These are phyloP conservation scores for Aleurites moluccanus DNA, from an alignment of 441 rosid species.

Conservation along the genomic window DNA sequence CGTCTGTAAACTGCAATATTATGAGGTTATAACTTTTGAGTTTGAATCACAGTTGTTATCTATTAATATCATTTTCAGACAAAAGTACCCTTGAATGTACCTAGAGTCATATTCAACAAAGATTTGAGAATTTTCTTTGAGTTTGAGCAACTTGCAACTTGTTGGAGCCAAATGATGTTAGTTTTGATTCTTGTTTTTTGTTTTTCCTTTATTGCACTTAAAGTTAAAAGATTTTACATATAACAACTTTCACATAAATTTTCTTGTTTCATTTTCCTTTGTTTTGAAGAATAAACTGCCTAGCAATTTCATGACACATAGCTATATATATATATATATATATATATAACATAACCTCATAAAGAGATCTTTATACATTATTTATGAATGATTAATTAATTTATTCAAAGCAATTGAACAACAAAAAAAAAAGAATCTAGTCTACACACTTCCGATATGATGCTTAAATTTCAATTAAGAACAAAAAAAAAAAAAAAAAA, in stretches of 20 bases:
- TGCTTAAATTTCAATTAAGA: background rate
- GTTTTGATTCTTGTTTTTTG: background rate
- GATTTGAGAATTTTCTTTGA: background rate
- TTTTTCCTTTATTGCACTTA: background rate
- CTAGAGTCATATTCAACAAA: background rate
- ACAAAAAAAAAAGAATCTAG: background rate
- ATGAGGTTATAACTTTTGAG: too few relatives aligned
- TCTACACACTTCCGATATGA: background rate
- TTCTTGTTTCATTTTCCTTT: background rate
- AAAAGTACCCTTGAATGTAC: background rate
- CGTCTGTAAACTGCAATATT: too few relatives aligned
- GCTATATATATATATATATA: too few relatives aligned
- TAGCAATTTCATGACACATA: background rate
- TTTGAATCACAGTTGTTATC: too few relatives aligned
- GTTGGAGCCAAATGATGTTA: background rate
- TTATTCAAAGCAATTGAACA: slow-evolving; percentile 2
- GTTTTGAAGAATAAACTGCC: background rate
- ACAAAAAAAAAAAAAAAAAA: background rate
- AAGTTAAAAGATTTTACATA: background rate
- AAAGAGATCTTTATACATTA: slow-evolving; percentile 11
- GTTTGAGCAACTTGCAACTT: background rate
- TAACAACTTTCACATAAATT: background rate
- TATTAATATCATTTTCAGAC: too few relatives aligned
- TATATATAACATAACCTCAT: too few relatives aligned
- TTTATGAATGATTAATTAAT: background rate